Evolutionary conservation across 352 stramenopile genomes (phyloP).

Genomic region (Globisporangium splendens): DNA sequence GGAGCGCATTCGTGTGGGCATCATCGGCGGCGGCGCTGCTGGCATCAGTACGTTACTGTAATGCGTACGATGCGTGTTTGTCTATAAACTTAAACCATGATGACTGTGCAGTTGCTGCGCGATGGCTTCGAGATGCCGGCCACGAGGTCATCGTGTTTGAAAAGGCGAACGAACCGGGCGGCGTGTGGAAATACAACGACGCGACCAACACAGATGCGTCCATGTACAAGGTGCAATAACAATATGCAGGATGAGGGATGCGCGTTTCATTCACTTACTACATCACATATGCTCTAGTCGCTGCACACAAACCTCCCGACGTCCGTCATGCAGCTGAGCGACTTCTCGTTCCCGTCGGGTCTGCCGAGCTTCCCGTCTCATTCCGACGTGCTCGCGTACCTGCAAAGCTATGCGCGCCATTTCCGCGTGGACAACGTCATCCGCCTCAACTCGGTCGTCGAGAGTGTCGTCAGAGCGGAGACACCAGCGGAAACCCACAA

Average conservation of each 20-base stretch:
- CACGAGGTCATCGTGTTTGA: slow-evolving; percentile 76
- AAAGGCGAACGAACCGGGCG: slow-evolving; percentile 52
- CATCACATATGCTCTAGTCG: slow-evolving; percentile 49
- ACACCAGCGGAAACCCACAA: not conserved
- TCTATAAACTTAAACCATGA: slow-evolving; percentile 3
- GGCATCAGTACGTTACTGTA: slow-evolving; percentile 56
- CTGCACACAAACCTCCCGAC: slow-evolving; percentile 79
- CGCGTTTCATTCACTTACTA: no score
- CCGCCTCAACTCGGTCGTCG: slow-evolving; percentile 50
- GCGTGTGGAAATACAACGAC: slow-evolving; percentile 79
- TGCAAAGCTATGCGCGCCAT: slow-evolving; percentile 60
- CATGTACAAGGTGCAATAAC: slow-evolving; percentile 76
- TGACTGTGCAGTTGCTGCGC: slow-evolving; percentile 54
- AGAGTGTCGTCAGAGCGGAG: slow-evolving; percentile 36
- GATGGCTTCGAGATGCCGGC: slow-evolving; percentile 55
- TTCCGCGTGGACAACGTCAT: slow-evolving; percentile 49
- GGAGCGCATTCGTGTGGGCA: slow-evolving; percentile 35
- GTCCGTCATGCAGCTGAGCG: slow-evolving; percentile 73
- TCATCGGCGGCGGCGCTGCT: slow-evolving; percentile 69
- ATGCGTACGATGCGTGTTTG: not conserved
- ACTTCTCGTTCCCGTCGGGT: slow-evolving; percentile 57
- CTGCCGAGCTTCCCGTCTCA: slow-evolving; percentile 61
- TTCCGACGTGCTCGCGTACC: slow-evolving; percentile 55
- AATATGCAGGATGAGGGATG: no score
- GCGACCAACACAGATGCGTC: slow-evolving; percentile 38